Conservation (phyloP, 208 protist genomes). For the Angomonas deanei region DNA sequence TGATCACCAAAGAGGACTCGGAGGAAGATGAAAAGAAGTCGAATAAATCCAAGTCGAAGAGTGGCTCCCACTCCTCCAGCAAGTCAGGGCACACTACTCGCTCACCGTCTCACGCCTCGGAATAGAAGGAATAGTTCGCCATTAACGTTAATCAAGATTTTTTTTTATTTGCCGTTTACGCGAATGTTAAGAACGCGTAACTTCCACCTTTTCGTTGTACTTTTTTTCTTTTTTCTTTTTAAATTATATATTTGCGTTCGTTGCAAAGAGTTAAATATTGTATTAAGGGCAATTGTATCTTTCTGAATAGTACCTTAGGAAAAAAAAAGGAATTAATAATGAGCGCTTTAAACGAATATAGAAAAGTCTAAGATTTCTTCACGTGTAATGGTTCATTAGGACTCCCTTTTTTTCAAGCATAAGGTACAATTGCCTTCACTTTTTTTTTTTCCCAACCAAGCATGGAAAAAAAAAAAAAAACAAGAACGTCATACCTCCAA, state of each 20-base stretch:
- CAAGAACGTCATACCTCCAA: too few relatives aligned
- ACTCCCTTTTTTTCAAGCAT: too few relatives aligned
- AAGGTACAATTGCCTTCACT: too few relatives aligned
- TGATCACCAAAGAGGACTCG: constrained; percentile 20
- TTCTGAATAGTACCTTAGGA: too few relatives aligned
- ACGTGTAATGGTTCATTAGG: too few relatives aligned
- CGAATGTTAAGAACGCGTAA: not conserved
- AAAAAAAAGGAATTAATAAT: constrained; percentile 9
- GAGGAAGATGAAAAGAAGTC: constrained; percentile 5
- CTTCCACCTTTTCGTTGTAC: not conserved
- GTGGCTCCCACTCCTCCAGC: too few relatives aligned
- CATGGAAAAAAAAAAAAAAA: too few relatives aligned
- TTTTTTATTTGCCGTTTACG: constrained; percentile 7
- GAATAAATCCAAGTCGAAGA: not conserved
- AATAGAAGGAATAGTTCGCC: not conserved
- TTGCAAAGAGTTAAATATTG: not conserved
- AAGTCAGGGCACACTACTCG: too few relatives aligned
- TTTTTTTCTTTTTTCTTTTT: constrained; percentile 8
- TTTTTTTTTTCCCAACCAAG: too few relatives aligned
- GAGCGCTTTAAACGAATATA: too few relatives aligned
- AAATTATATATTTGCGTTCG: not conserved
- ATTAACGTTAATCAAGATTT: constrained; percentile 5
- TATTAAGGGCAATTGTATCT: too few relatives aligned
- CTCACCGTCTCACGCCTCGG: not conserved
- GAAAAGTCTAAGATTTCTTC: too few relatives aligned